phyloP scores from a whole-genome alignment of 768 basidiomycete genomes.

The Nevesoporus exiguus region DNA sequence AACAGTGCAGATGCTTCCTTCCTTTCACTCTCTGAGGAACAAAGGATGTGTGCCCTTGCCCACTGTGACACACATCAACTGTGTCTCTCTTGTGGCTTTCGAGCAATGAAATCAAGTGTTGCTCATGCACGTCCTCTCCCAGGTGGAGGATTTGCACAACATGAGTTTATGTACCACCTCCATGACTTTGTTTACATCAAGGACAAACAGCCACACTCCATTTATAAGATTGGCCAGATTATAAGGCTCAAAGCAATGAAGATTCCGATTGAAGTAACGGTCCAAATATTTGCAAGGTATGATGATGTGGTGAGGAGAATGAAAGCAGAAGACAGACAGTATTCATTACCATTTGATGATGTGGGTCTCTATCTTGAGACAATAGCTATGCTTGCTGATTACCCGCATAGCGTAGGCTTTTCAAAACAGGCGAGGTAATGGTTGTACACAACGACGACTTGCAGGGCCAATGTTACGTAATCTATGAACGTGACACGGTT shows the following conservation, averaged over 20 bases:
- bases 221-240: slow-evolving; percentile 57
- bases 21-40: slow-evolving; percentile 39
- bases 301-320: slow-evolving; percentile 35
- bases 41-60: slow-evolving; percentile 28
- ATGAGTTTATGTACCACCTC: slow-evolving; percentile 50
- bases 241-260: slow-evolving; percentile 32
- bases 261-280: slow-evolving; percentile 28
- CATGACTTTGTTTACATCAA: slow-evolving; percentile 62
- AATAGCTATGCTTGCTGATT: slow-evolving; percentile 8
- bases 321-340: slow-evolving; percentile 11
- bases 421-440: slow-evolving; percentile 31
- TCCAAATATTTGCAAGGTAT: slow-evolving; percentile 46
- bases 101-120: slow-evolving; percentile 25
- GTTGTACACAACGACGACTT: slow-evolving; percentile 36
- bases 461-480: slow-evolving; percentile 55
- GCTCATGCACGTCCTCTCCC: slow-evolving; percentile 27
- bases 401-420: slow-evolving; percentile 37
- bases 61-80: slow-evolving; percentile 32
- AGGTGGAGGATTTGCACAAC: slow-evolving; percentile 37
- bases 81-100: slow-evolving; percentile 51
- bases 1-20: slow-evolving; percentile 47
- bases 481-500: slow-evolving; percentile 33
- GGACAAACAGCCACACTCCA: slow-evolving; percentile 24
- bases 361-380: slow-evolving; percentile 26
- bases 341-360: slow-evolving; percentile 38